Base-by-base conservation (phyloP, 139 green algal genomes). In the Picochlorum sp. region DNA sequence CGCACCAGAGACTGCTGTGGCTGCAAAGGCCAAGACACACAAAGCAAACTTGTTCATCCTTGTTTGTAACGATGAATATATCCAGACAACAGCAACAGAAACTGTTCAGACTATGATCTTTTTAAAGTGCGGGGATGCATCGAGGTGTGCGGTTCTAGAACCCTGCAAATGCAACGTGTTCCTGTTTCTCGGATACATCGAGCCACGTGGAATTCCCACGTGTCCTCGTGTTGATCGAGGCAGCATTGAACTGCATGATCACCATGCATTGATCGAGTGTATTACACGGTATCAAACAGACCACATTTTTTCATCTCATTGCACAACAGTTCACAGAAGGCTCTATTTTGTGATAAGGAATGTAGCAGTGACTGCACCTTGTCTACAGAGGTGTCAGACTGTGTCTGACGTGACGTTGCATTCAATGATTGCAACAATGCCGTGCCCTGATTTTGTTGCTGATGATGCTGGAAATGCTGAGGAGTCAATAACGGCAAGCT, bases 401-500 rank as follows among this genome's bases (percentile, higher is more conserved):
- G 18, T 45, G 60, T 16, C 23, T 21, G 15, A 20, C 24, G 15
- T 31, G 6, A 49, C 7, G 8, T 16, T 21, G 20, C 8, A 14
- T 14, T 21, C 2, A 63, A 21, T 41, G 31, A 57, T 11, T 45
- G 26, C 11, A 57, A 49, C 49, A 69, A 24, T 23, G 44, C n/a
- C 4, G 28, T 16, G 14, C 60, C 60, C 50, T 64, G 41, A 44
- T 38, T 20, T 24, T 55, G 10, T 20, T 20, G 23, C n/a, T 49
- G n/a, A 57, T 15, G 14, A 37, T 16, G n/a, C 13, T 67, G 38
- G 31, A 83, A 66, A 37, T 77, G 75, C 45, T 77, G 63, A 9
- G 75, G 78, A 14, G 78, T 84, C 3, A 85, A 71, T 65, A 85
- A 66, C 9, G 37, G 37, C 44, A 60, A 15, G 6, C 23, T 21